A percentile compares a stretch with the other conserved stretches of the same genome.
phyloP scores from a whole-genome alignment of 2,329 filamentous ascomycete species.

The Acrodontium crateriforme region DNA sequence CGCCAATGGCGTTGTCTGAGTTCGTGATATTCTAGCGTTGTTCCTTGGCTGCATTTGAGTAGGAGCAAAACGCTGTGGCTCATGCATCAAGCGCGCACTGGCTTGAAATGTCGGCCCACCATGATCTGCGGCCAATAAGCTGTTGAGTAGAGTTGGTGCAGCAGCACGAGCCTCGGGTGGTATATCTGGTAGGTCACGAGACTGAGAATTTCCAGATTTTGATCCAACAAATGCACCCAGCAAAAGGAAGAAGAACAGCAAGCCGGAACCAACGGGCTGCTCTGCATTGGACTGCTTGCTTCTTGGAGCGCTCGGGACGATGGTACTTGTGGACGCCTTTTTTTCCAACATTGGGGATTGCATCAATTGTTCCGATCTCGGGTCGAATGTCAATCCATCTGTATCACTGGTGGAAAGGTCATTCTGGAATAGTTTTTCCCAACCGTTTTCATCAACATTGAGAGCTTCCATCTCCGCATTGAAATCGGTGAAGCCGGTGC shows the following conservation, averaged over 20 bases:
- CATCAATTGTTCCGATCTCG: conserved; percentile 10
- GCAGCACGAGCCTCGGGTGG: conserved; percentile 69
- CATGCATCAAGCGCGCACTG: too few species aligned
- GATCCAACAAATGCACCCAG: conserved; percentile 94
- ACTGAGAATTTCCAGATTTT: conserved; percentile 55
- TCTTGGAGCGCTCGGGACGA: conserved; percentile 26
- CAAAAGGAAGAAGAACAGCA: conserved; percentile 90
- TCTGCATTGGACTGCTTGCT: conserved; percentile 22
- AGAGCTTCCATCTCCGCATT: conserved; percentile 76
- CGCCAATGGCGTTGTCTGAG: too few species aligned
- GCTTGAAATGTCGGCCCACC: too few species aligned
- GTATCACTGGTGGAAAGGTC: conserved; percentile 19
- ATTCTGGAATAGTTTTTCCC: conserved; percentile 70
- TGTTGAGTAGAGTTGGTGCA: conserved; percentile 63
- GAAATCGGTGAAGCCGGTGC: conserved; percentile 52
- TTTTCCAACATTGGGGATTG: conserved; percentile 12
- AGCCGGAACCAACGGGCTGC: conserved; percentile 58
- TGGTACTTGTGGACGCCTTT: conserved; percentile 10
- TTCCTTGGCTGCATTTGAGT: too few species aligned
- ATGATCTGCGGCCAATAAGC: too few species aligned
- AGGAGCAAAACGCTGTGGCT: too few species aligned
- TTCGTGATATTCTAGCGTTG: too few species aligned
- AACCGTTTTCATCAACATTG: conserved; percentile 58
- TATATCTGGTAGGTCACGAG: conserved; percentile 60
- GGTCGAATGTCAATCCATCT: conserved; percentile 45